Evolutionary conservation across 2,329 filamentous ascomycete species (phyloP).

Genomic region (Aureobasidium vineae): DNA sequence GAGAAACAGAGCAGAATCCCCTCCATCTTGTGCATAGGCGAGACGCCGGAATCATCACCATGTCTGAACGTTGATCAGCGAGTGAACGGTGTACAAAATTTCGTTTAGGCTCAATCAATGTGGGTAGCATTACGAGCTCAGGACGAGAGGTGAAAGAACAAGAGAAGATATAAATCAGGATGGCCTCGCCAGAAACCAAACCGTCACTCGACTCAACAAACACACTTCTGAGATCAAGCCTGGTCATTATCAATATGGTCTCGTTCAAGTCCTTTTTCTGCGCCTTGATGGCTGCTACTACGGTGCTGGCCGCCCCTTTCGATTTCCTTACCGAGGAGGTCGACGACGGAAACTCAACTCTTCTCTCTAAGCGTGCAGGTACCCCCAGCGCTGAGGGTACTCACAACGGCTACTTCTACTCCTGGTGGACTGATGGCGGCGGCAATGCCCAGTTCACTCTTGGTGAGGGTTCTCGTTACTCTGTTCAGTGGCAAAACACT

Average conservation of each 20-base stretch:
- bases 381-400: constrained; percentile 43
- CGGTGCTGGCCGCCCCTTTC: constrained; percentile 41
- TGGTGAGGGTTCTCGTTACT: constrained; percentile 28
- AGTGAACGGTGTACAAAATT: neutral
- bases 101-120: constrained; percentile 14
- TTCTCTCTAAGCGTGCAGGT: constrained; percentile 39
- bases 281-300: constrained; percentile 38
- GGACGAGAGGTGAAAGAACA: neutral
- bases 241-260: constrained; percentile 40
- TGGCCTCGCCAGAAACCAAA: neutral
- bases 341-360: constrained; percentile 22
- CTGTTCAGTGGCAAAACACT: constrained; percentile 25
- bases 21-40: constrained; percentile 5
- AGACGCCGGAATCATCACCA: neutral
- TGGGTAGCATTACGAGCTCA: neutral
- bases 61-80: constrained; percentile 1
- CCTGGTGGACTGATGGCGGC: constrained; percentile 39
- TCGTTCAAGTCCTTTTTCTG: constrained; percentile 43
- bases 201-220: neutral
- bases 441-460: constrained; percentile 24
- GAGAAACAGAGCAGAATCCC: neutral
- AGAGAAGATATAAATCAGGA: neutral
- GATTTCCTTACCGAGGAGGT: constrained; percentile 39
- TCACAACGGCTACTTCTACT: constrained; percentile 28
- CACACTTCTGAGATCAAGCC: neutral